phyloP scores from a whole-genome alignment of 257 asterid genomes.

The Datura wrightii region DNA sequence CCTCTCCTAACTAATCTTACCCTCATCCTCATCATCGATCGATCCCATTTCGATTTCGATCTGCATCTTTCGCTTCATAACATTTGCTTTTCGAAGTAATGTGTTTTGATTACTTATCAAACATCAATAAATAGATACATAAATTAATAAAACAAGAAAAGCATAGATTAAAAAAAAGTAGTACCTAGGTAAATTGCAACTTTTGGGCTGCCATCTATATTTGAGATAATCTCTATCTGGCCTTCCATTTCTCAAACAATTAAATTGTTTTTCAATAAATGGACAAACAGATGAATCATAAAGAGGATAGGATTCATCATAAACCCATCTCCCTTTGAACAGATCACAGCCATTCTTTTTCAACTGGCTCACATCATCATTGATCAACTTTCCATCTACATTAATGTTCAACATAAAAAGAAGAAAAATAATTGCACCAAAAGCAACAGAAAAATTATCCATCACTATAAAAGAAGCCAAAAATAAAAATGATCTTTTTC shows the following conservation, averaged over 20 bases:
- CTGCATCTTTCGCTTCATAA: no score
- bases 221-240: slow-evolving; percentile 39
- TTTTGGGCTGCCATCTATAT: slow-evolving; percentile 43
- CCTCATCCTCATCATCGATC: no score
- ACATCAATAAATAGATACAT: not conserved
- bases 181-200: slow-evolving; percentile 44
- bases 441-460: not conserved
- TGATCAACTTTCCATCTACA: slow-evolving; percentile 27
- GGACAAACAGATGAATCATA: slow-evolving; percentile 40
- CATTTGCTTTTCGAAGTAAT: no score
- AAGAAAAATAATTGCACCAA: not conserved
- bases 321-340: slow-evolving; percentile 42
- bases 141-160: not conserved
- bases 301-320: slow-evolving; percentile 42
- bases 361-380: not conserved
- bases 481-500: not conserved
- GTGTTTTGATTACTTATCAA: no score
- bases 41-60: no score
- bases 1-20: no score
- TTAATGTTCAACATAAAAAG: not conserved
- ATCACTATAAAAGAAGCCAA: not conserved
- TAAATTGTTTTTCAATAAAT: slow-evolving; percentile 39
- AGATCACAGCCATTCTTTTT: slow-evolving; percentile 32
- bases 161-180: not conserved
- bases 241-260: slow-evolving; percentile 45